Evolutionary conservation across 2,329 filamentous ascomycete genomes (phyloP), one percentile per base, ranked within the genome.

Genomic region (Aureobasidium uvarum): DNA sequence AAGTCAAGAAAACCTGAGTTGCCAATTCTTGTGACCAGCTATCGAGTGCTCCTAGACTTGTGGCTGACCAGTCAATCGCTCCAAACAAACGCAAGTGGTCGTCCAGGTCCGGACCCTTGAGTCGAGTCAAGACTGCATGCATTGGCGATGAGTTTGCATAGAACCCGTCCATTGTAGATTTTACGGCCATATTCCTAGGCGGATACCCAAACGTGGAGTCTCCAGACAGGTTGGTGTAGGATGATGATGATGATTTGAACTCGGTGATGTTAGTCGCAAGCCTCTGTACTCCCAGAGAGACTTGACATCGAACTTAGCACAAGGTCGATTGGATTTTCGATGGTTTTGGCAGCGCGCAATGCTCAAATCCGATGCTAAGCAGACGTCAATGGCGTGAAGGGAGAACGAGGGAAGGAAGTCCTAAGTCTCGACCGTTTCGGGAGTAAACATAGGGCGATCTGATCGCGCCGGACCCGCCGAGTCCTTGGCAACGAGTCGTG

Each of bases 1-100:
- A 36, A 2, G 66, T 68, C 23, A 68, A 23, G 39, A 66, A 65
- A 11, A 66, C 25, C 25, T 65, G 62, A 33, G 64, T 63, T 16
- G 64, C 45, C 10, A 68, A 45, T 52, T 68, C 67, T 16, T 56
- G 58, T 7, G 79, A 76, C 83, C 83, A 85, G 60, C 70, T 71
- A 3, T 75, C 68, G 72, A 84, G 78, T 1, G 78, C 77, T 0
- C 83, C 83, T 0, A 84, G 72, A 4, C 79, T 76, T 1, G 81
- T 84, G 11, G 71, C 71, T 3, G 74, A 73, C 83, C 83, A 85
- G 68, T 84, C 77, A 38, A 65, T 58, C 3, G 36, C 31, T 16
- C 31, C 5, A 16, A 65, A 41, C 1, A 62, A 33, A 1, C 23
- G 23, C n/a, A 62, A 20, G 23, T 51, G 58, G 2, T 48, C 31